A percentile compares a stretch with the other conserved stretches of the same genome.
Evolutionary conservation across 2,329 filamentous ascomycete species (phyloP).

Genomic region (Lasiodiplodia sp.): DNA sequence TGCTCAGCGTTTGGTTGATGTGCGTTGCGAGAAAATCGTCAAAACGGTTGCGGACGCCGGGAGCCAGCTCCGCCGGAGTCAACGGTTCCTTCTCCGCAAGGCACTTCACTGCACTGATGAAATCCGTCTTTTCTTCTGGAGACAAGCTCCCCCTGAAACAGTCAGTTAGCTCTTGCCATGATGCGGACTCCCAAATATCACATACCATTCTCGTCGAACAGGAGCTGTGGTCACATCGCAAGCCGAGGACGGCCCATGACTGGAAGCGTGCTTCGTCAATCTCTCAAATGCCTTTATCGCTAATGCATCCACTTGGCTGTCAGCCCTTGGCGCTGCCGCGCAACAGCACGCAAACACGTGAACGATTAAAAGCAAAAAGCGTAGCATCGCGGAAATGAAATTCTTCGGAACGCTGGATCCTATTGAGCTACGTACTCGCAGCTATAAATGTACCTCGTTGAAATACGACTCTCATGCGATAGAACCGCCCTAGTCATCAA

Average conservation of each 20-base stretch:
- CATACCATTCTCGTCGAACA: neutral
- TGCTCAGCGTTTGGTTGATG: constrained; percentile 43
- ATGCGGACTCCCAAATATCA: neutral
- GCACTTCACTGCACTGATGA: neutral
- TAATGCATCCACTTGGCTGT: neutral
- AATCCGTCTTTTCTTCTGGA: neutral
- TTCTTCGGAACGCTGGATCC: too few species aligned
- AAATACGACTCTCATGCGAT: neutral
- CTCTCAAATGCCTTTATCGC: neutral
- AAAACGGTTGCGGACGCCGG: constrained; percentile 44
- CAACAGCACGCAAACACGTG: neutral
- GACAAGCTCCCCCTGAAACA: neutral
- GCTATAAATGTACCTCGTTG: neutral
- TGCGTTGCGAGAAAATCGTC: constrained; percentile 48
- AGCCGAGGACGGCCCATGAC: neutral
- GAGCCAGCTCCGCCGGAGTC: constrained; percentile 38
- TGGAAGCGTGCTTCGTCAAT: neutral
- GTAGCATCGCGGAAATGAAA: too few species aligned
- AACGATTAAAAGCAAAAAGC: too few species aligned
- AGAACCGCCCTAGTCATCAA: neutral
- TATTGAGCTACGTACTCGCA: too few species aligned
- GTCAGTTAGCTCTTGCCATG: neutral
- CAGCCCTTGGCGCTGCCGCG: too few species aligned
- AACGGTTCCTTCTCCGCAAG: neutral
- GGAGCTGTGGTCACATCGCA: neutral